Evolutionary conservation across 2,329 filamentous ascomycete genomes (phyloP).

Genomic region (Pseudocercospora ulei): DNA sequence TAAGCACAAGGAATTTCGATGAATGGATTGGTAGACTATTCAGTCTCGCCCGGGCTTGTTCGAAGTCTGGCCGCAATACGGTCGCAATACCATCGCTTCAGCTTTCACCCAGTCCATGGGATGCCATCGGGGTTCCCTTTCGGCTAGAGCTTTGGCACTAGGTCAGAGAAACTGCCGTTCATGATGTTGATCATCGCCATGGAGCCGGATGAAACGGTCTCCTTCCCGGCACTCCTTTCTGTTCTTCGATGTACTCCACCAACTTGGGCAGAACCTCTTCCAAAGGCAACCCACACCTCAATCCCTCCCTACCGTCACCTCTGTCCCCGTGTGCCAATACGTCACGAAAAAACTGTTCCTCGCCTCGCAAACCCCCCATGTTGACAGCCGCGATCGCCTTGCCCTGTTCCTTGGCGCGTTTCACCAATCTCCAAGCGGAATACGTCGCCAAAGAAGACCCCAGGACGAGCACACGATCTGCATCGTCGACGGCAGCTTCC

Average conservation of each 20-base stretch:
- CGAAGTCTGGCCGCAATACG: too few relatives aligned
- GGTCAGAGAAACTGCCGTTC: too few relatives aligned
- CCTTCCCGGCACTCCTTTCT: not conserved
- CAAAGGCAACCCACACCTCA: slow-evolving; percentile 37
- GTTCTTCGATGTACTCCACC: slow-evolving; percentile 25
- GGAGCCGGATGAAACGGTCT: slow-evolving; percentile 4
- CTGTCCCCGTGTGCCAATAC: slow-evolving; percentile 43
- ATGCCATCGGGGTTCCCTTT: too few relatives aligned
- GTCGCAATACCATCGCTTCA: too few relatives aligned
- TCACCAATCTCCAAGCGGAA: slow-evolving; percentile 83
- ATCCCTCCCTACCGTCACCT: slow-evolving; percentile 34
- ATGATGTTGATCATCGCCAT: slow-evolving; percentile 6
- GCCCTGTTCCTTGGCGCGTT: slow-evolving; percentile 66
- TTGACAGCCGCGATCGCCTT: slow-evolving; percentile 86
- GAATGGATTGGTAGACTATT: not conserved
- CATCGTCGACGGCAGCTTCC: slow-evolving; percentile 68
- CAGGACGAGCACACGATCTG: slow-evolving; percentile 64
- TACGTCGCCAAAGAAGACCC: slow-evolving; percentile 91
- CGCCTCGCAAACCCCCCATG: slow-evolving; percentile 67
- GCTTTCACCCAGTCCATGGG: too few relatives aligned
- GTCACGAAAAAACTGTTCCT: slow-evolving; percentile 59
- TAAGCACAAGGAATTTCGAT: not conserved
- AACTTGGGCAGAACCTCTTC: slow-evolving; percentile 36
- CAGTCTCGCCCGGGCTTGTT: too few relatives aligned
- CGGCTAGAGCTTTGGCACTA: too few relatives aligned